phyloP scores from a whole-genome alignment of 768 basidiomycete species.

The Nidularia pulvinata region DNA sequence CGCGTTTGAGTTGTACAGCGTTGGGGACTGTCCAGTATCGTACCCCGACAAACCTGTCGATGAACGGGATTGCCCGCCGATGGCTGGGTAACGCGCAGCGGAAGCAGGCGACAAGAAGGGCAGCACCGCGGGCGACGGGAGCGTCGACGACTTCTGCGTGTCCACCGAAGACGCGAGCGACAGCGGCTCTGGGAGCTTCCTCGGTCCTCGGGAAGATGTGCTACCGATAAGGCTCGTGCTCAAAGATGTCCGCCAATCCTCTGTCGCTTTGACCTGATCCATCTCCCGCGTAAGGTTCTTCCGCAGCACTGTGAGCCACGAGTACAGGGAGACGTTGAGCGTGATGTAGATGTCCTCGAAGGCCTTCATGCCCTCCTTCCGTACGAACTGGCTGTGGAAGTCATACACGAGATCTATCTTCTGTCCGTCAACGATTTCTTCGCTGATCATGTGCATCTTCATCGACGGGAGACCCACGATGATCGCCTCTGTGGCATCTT shows the following conservation, averaged over 20 bases:
- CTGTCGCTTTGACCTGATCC: constrained; percentile 65
- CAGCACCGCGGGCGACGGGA: neutral
- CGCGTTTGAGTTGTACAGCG: neutral
- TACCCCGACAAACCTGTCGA: neutral
- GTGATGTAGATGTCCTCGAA: constrained; percentile 85
- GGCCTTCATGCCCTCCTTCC: constrained; percentile 47
- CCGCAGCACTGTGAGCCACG: constrained; percentile 78
- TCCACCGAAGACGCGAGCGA: constrained; percentile 9
- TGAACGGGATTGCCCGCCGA: neutral
- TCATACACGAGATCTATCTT: constrained; percentile 55
- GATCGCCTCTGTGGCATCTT: constrained; percentile 63
- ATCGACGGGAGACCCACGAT: constrained; percentile 84
- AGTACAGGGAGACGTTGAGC: constrained; percentile 79
- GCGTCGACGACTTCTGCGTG: neutral
- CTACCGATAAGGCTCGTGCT: constrained; percentile 22
- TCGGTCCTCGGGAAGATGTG: constrained; percentile 22
- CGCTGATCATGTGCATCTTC: constrained; percentile 79
- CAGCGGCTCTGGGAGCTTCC: constrained; percentile 37
- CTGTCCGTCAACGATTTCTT: constrained; percentile 46
- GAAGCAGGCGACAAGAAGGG: neutral
- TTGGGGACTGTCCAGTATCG: neutral
- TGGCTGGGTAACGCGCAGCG: no score
- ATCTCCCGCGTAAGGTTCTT: constrained; percentile 78
- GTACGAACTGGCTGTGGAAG: constrained; percentile 71
- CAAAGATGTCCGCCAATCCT: constrained; percentile 48